Evolutionary conservation across 1,139 yeast genomes (phyloP).

Genomic region (Taiozyma sp.): DNA sequence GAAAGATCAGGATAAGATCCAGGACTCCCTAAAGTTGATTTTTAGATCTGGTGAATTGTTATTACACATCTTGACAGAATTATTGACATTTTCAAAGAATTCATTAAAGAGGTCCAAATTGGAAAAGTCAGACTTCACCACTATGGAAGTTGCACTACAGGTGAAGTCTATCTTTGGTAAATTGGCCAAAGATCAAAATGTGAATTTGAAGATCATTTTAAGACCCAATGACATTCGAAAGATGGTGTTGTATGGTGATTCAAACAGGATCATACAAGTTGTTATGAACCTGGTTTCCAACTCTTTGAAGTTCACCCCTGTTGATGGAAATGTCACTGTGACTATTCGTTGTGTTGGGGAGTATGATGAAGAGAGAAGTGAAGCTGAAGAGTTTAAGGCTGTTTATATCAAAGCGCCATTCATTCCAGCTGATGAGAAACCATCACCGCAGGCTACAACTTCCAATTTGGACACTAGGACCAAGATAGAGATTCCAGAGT

Average conservation of each 20-base stretch:
- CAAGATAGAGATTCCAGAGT: conserved; percentile 1
- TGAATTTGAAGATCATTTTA: conserved; percentile 49
- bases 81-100: conserved; percentile 83
- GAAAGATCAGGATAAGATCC: conserved; percentile 55
- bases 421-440: neutral
- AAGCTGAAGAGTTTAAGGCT: conserved; percentile 27
- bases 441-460: neutral
- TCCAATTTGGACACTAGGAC: neutral
- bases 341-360: conserved; percentile 62
- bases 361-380: conserved; percentile 49
- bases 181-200: conserved; percentile 73
- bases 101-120: conserved; percentile 82
- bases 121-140: conserved; percentile 72
- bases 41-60: conserved; percentile 85
- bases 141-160: conserved; percentile 69
- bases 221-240: conserved; percentile 57
- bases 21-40: conserved; percentile 66
- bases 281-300: conserved; percentile 85
- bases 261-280: conserved; percentile 80
- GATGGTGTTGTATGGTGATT: conserved; percentile 74
- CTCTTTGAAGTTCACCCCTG: conserved; percentile 84
- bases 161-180: conserved; percentile 83
- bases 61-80: conserved; percentile 80
- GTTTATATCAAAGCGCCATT: conserved; percentile 28
- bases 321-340: conserved; percentile 75